Evolutionary conservation across 257 asterid genomes (phyloP), one percentile per base, ranked within the genome.

Genomic region (Pogostemon cablin): DNA sequence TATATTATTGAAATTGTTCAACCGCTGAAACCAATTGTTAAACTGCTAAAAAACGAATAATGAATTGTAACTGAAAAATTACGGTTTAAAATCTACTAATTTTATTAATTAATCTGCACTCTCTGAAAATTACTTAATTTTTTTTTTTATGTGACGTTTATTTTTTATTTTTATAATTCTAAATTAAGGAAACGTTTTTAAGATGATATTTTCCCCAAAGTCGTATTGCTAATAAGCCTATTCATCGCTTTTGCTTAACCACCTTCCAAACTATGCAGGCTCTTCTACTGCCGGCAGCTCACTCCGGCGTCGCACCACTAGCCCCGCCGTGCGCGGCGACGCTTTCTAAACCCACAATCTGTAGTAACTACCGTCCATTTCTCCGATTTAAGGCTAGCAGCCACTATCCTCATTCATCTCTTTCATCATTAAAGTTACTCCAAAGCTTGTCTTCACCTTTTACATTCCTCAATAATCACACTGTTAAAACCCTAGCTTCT

Each of bases 281-380:
- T 75, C 85, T 93, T 52, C 84, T 93, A 65, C 74, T 75, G 78
- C 96, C 96, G 86, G 90, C 96, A 34, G 85, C 81, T 57, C 86
- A 85, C 76, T 79, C 91, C 85, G 87, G 82, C 82, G 58, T 59
- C 70, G 85, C 90, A 12, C 85, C 86, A 11, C 84, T 83, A 35
- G n/a, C 57, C 47, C 69, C 75, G 61, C 82, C 76, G 77, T 64
- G 5, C 56, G 25, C 72, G 50, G 73, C 72, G 65, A 65, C 77
- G 60, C 25, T 81, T 20, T 48, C 73, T 17, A 81, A 60, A 43
- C 72, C 69, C 39, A 11, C 70, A 3, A 74, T 68, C 11, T 20
- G 49, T 15, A 53, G 47, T 41, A 47, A 25, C 49, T 48, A 8
- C 59, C 86, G 84, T 47, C 44, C 80, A 32, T 20, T 75, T 12